A percentile compares a stretch with the other conserved stretches of the same genome.
phyloP scores from a whole-genome alignment of 495 filamentous ascomycete genomes.

The Choiromyces venosus region DNA sequence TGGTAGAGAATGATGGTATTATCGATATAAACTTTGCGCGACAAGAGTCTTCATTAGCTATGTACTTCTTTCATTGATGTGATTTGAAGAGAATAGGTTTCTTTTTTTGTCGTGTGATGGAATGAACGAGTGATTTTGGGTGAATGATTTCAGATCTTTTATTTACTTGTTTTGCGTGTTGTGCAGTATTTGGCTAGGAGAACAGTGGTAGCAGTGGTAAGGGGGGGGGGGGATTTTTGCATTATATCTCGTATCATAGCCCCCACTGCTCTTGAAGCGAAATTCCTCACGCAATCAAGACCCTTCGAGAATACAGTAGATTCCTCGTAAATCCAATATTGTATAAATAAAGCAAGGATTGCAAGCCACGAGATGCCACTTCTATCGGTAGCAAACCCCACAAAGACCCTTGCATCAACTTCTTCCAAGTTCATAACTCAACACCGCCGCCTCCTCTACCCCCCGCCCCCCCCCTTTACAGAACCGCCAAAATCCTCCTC shows the following conservation, averaged over 20 bases:
- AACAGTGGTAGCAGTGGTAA: not conserved
- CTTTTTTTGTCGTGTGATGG: too few relatives aligned
- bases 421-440: not conserved
- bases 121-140: not conserved
- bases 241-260: too few relatives aligned
- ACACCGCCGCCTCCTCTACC: not conserved
- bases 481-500: constrained; percentile 45
- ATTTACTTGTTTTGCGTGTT: not conserved
- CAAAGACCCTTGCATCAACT: not conserved
- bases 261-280: too few relatives aligned
- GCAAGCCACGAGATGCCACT: not conserved
- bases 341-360: not conserved
- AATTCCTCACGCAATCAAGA: not conserved
- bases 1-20: too few relatives aligned
- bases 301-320: not conserved
- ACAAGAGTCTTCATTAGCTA: too few relatives aligned
- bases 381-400: not conserved
- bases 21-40: too few relatives aligned
- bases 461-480: not conserved
- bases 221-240: not conserved
- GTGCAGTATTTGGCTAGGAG: not conserved
- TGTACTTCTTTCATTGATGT: too few relatives aligned
- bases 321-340: not conserved
- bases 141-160: not conserved
- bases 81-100: too few relatives aligned